Evolutionary conservation across 2,329 filamentous ascomycete species (phyloP).

Genomic region (Alternaria postmessia): DNA sequence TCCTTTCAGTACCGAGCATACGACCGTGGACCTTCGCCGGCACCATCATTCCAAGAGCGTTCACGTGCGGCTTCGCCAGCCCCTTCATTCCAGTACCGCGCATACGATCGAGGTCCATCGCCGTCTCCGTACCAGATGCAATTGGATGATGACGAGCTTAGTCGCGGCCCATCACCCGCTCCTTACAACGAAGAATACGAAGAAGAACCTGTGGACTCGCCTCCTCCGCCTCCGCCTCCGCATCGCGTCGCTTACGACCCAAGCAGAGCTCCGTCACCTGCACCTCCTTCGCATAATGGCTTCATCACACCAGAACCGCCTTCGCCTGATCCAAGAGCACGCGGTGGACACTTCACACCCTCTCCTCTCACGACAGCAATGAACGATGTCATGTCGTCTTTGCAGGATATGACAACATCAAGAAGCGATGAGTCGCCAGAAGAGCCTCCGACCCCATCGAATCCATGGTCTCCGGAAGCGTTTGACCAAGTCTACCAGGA

Average conservation of each 20-base stretch:
- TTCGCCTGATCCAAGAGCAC: conserved; percentile 62
- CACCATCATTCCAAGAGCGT: conserved; percentile 39
- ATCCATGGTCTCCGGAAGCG: conserved; percentile 91
- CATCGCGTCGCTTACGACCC: conserved; percentile 68
- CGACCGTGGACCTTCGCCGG: conserved; percentile 41
- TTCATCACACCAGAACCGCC: conserved; percentile 70
- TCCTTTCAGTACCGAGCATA: conserved; percentile 34
- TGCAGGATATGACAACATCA: conserved; percentile 82
- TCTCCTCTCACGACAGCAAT: conserved; percentile 93
- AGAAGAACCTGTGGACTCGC: conserved; percentile 58
- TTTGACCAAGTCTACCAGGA: conserved; percentile 69
- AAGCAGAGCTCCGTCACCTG: conserved; percentile 48
- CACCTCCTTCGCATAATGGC: conserved; percentile 50
- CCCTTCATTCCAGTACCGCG: conserved; percentile 47
- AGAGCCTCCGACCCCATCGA: conserved; percentile 65
- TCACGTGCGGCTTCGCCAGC: conserved; percentile 43
- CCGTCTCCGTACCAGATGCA: conserved; percentile 48
- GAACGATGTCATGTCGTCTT: conserved; percentile 96
- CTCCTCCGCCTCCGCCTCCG: conserved; percentile 85
- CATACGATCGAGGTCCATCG: conserved; percentile 52
- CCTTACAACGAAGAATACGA: conserved; percentile 40
- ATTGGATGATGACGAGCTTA: conserved; percentile 16
- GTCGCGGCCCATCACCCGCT: conserved; percentile 40
- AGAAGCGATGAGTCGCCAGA: conserved; percentile 60
- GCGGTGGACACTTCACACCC: conserved; percentile 68